These are phyloP conservation scores for Cucumis sativus DNA, from an alignment of 306 rosid genomes.

Conservation along the genomic window Cucumber_9930_V3 NC_026655.2:3027501-3028000, in stretches of 20 bases:
- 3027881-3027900: constrained; percentile 22
- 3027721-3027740: constrained; percentile 19
- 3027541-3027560: background rate
- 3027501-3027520: background rate
- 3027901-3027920: constrained; percentile 25
- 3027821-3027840: constrained; percentile 56
- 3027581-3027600: background rate
- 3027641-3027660: constrained; percentile 20
- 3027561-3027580: background rate
- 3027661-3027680: constrained; percentile 31
- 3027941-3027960: constrained; percentile 25
- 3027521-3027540: constrained; percentile 1
- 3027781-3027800: constrained; percentile 28
- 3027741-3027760: constrained; percentile 23
- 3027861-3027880: constrained; percentile 38
- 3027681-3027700: constrained; percentile 28
- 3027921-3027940: constrained; percentile 13
- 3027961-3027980: constrained; percentile 17
- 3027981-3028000: background rate
- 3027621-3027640: constrained; percentile 29
- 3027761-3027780: constrained; percentile 17
- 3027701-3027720: constrained; percentile 22
- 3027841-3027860: constrained; percentile 65
- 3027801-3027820: constrained; percentile 32
- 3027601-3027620: constrained; percentile 25